These are phyloP conservation scores for Vigna radiata DNA, from an alignment of 306 rosid species.

Conservation along the genomic window DNA sequence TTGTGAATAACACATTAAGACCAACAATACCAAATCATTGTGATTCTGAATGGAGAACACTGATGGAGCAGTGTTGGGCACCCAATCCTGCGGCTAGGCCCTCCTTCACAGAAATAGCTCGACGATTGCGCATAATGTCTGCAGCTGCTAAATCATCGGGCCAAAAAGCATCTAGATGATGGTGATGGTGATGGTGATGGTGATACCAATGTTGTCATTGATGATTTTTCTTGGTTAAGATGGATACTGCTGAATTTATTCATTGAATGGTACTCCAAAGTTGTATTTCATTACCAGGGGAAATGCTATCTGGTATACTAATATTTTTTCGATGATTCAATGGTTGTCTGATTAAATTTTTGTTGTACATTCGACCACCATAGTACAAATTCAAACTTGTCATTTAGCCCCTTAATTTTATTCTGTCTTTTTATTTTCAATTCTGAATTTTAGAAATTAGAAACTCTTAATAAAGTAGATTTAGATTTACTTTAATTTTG, in stretches of 20 bases:
- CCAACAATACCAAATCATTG: constrained; percentile 75
- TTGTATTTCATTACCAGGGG: constrained; percentile 28
- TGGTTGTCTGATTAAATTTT: not conserved
- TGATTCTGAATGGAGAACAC: constrained; percentile 77
- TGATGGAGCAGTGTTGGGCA: constrained; percentile 95
- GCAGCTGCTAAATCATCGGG: constrained; percentile 64
- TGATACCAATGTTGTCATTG: not conserved
- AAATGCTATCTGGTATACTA: constrained; percentile 30
- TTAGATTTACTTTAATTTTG: no score
- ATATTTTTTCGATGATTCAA: constrained; percentile 18
- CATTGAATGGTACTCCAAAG: constrained; percentile 37
- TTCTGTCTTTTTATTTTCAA: not conserved
- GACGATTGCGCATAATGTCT: constrained; percentile 74
- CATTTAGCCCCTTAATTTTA: not conserved
- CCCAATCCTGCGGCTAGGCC: constrained; percentile 81
- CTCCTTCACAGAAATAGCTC: constrained; percentile 79
- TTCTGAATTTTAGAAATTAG: not conserved
- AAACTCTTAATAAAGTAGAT: no score
- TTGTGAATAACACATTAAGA: constrained; percentile 83
- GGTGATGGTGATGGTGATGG: constrained; percentile 30
- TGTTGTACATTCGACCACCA: constrained; percentile 27
- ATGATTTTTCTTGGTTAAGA: constrained; percentile 8
- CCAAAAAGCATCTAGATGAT: constrained; percentile 51
- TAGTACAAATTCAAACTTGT: constrained; percentile 10
- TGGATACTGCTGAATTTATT: constrained; percentile 28